Evolutionary conservation across 2,329 filamentous ascomycete genomes (phyloP).

Genomic region (Pezicula carpinea): DNA sequence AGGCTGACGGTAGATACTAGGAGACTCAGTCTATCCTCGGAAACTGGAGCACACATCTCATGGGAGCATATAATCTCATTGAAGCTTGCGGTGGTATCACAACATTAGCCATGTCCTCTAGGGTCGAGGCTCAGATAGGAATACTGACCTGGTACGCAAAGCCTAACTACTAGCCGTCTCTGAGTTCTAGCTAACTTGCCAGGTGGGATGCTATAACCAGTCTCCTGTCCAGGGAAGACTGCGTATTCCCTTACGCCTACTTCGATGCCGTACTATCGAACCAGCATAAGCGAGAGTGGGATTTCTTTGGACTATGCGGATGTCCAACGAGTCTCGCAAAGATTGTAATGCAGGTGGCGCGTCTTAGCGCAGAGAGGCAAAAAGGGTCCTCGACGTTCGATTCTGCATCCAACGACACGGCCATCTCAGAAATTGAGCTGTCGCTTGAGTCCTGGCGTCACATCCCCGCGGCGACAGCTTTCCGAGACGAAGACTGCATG

Average conservation of each 20-base stretch:
- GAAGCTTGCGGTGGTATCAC: conserved; percentile 4
- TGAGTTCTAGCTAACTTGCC: not conserved
- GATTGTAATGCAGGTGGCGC: conserved; percentile 3
- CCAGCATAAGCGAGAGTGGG: conserved; percentile 2
- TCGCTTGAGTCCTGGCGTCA: not conserved
- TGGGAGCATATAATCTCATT: not conserved
- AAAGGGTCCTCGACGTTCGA: not conserved
- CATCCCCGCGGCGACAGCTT: not conserved
- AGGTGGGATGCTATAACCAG: conserved; percentile 6
- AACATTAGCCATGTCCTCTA: not conserved
- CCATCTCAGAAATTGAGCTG: no score
- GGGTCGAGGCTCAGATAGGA: conserved; percentile 4
- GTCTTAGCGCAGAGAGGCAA: conserved; percentile 1
- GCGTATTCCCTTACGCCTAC: conserved; percentile 4
- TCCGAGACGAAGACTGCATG: conserved; percentile 4
- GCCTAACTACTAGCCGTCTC: not conserved
- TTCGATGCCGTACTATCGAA: conserved; percentile 2
- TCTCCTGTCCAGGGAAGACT: conserved; percentile 5
- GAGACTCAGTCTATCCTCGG: conserved; percentile 3
- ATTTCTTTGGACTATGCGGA: conserved; percentile 4
- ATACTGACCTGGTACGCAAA: conserved; percentile 4
- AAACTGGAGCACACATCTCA: conserved; percentile 4
- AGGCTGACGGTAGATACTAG: conserved; percentile 1
- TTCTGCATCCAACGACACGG: not conserved
- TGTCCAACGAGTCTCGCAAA: conserved; percentile 2